A percentile compares a stretch with the other conserved stretches of the same genome.
These are phyloP conservation scores for Suhomyces tanzawaensis DNA, from an alignment of 805 yeast genomes.

Conservation along the genomic window DNA sequence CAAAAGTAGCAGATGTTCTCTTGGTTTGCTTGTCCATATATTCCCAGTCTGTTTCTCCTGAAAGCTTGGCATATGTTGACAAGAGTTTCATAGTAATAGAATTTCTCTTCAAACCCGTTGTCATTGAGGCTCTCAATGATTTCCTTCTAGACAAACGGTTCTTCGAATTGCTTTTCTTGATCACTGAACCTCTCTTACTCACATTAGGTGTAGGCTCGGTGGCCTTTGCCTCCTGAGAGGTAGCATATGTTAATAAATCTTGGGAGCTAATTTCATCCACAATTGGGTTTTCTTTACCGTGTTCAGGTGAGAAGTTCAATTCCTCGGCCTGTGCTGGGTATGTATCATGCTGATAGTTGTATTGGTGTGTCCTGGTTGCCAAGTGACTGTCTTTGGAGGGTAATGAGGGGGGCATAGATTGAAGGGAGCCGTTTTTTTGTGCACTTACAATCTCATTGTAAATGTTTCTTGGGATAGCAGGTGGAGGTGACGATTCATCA, in stretches of 20 bases:
- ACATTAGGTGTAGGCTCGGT: slow-evolving; percentile 8
- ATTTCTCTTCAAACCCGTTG: slow-evolving; percentile 55
- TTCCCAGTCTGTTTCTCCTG: slow-evolving; percentile 65
- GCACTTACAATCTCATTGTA: slow-evolving; percentile 42
- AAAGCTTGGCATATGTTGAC: slow-evolving; percentile 69
- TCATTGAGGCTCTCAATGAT: slow-evolving; percentile 39
- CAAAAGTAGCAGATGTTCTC: slow-evolving; percentile 76
- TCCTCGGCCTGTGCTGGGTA: slow-evolving; percentile 5
- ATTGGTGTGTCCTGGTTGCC: slow-evolving; percentile 6
- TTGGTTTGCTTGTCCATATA: slow-evolving; percentile 69
- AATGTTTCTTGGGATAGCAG: slow-evolving; percentile 41
- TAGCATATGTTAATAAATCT: slow-evolving; percentile 29
- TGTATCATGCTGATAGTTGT: slow-evolving; percentile 3
- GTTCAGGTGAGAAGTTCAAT: neutral
- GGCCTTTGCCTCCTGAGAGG: slow-evolving; percentile 12
- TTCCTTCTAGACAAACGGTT: slow-evolving; percentile 33
- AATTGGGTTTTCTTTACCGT: slow-evolving; percentile 14
- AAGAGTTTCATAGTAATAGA: slow-evolving; percentile 70
- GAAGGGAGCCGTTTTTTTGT: slow-evolving; percentile 24
- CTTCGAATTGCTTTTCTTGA: slow-evolving; percentile 23
- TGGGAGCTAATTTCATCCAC: slow-evolving; percentile 19
- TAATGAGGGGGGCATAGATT: slow-evolving; percentile 38
- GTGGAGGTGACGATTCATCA: slow-evolving; percentile 17
- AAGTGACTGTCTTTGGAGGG: slow-evolving; percentile 37
- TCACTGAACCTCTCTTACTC: slow-evolving; percentile 29